phyloP scores from a whole-genome alignment of 2,329 filamentous ascomycete genomes.

The Colletotrichum liriopes region DNA sequence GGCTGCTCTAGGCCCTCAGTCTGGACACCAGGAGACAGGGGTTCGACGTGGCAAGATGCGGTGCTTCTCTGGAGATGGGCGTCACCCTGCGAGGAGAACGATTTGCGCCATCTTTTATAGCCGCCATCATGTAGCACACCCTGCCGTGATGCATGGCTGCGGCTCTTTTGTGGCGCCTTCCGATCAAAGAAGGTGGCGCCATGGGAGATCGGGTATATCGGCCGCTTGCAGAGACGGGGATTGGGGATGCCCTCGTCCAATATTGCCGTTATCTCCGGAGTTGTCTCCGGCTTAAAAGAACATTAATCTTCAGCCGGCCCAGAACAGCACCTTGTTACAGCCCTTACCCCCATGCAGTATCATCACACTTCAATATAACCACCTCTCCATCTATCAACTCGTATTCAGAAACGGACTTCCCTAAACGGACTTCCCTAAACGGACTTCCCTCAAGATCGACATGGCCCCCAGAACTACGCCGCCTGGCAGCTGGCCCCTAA shows the following conservation, averaged over 20 bases:
- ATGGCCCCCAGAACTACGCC: slow-evolving; percentile 27
- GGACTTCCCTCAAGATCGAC: background rate
- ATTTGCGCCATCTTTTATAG: slow-evolving; percentile 13
- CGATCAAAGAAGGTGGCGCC: background rate
- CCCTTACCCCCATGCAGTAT: slow-evolving; percentile 7
- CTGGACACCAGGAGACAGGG: no score
- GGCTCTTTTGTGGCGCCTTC: background rate
- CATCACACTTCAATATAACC: background rate
- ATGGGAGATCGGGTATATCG: slow-evolving; percentile 6
- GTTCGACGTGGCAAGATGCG: no score
- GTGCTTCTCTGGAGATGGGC: no score
- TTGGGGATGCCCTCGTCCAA: background rate
- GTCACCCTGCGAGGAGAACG: slow-evolving; percentile 1
- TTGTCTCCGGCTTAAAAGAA: slow-evolving; percentile 4
- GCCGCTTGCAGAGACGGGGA: background rate
- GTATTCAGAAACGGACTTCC: background rate
- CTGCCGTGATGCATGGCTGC: background rate
- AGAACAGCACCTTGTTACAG: background rate
- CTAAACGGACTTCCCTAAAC: background rate
- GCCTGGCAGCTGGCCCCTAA: slow-evolving; percentile 24
- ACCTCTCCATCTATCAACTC: slow-evolving; percentile 3
- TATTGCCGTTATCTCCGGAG: background rate
- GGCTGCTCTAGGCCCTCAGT: no score
- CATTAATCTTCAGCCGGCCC: slow-evolving; percentile 11
- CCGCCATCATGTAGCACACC: background rate